Evolutionary conservation across 371 early-diverging fungal genomes (phyloP).

Genomic region (Dinochytrium kinnereticum): DNA sequence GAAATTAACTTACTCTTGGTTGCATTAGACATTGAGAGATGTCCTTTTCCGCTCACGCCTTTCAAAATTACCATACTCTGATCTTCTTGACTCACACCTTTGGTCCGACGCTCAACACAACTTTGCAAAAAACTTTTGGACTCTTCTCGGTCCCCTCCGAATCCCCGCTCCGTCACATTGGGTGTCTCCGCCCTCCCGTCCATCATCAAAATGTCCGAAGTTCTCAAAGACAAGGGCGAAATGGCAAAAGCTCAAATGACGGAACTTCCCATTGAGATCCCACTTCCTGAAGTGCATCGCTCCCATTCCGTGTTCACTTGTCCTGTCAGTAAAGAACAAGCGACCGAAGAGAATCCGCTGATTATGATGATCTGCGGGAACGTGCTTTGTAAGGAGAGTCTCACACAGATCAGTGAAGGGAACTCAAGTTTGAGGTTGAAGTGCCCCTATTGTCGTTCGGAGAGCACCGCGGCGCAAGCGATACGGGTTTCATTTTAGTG

Average conservation of each 20-base stretch:
- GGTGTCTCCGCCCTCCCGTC: slow-evolving; percentile 90
- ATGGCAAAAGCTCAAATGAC: slow-evolving; percentile 76
- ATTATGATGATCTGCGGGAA: slow-evolving; percentile 99
- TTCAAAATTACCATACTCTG: slow-evolving; percentile 68
- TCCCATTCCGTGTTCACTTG: slow-evolving; percentile 98
- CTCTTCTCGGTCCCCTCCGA: slow-evolving; percentile 75
- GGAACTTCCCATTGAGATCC: slow-evolving; percentile 92
- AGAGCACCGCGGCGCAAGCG: slow-evolving; percentile 79
- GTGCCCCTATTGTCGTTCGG: slow-evolving; percentile 96
- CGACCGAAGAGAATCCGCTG: slow-evolving; percentile 93
- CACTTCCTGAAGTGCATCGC: slow-evolving; percentile 76
- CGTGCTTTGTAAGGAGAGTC: slow-evolving; percentile 90
- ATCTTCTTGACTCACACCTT: slow-evolving; percentile 59
- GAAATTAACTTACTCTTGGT: not conserved
- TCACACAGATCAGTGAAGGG: slow-evolving; percentile 79
- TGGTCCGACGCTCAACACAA: slow-evolving; percentile 71
- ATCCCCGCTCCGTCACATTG: slow-evolving; percentile 82
- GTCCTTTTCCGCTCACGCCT: slow-evolving; percentile 58
- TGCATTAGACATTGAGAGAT: slow-evolving; percentile 61
- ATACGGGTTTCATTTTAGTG: slow-evolving; percentile 80
- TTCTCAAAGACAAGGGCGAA: slow-evolving; percentile 81
- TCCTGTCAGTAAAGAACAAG: slow-evolving; percentile 95
- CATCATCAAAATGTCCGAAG: slow-evolving; percentile 84
- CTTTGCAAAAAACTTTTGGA: slow-evolving; percentile 89
- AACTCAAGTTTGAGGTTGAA: slow-evolving; percentile 74